phyloP scores from a whole-genome alignment of 75 land plant species.

The Pinus albicaulis region DNA sequence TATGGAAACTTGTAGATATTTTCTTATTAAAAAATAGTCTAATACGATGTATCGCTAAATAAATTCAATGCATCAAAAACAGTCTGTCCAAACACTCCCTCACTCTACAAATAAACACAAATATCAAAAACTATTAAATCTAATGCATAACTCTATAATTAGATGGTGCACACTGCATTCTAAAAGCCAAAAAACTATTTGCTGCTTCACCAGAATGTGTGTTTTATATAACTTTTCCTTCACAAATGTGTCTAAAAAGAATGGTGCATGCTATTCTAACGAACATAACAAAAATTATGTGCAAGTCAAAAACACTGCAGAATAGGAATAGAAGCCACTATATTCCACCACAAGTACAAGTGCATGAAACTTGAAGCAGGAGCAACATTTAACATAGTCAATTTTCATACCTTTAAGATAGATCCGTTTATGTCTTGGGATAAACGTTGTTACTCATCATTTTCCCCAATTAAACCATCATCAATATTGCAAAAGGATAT shows the following conservation, averaged over 20 bases:
- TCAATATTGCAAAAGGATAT: no score
- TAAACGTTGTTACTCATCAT: no score
- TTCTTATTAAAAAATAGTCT: neutral
- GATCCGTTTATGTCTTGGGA: no score
- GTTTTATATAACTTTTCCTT: neutral
- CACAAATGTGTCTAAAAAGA: neutral
- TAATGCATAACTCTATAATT: neutral
- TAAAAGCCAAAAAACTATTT: neutral
- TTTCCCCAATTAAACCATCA: no score
- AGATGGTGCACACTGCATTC: neutral
- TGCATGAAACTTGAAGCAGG: no score
- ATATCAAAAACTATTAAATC: neutral
- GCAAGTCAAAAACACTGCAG: neutral
- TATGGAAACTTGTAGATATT: neutral
- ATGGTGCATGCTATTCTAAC: neutral
- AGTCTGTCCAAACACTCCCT: neutral
- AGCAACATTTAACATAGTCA: no score
- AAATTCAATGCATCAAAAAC: conserved; percentile 1
- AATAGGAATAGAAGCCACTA: no score
- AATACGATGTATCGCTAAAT: neutral
- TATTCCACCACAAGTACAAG: no score
- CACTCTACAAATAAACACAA: neutral
- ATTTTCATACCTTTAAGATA: no score
- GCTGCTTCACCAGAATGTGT: neutral
- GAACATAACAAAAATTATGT: neutral